These are phyloP conservation scores for Phenoliferia sp. DNA, from an alignment of 1,284 basidiomycete genomes.

Conservation along the genomic window DNA sequence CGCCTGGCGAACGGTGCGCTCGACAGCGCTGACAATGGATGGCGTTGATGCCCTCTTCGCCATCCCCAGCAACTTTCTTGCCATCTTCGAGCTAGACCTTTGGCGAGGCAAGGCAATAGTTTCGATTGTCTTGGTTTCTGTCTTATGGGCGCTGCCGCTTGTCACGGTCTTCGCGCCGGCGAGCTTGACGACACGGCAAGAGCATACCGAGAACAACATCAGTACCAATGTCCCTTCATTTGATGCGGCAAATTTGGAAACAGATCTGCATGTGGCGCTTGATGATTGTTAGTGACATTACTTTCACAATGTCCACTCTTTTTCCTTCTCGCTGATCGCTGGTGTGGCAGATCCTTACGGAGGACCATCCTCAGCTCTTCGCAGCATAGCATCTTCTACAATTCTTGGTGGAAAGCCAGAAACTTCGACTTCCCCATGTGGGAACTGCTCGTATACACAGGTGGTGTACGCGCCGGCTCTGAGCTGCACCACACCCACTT, in stretches of 20 bases:
- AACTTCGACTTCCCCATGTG: neutral
- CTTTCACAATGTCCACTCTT: neutral
- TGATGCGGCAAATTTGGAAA: neutral
- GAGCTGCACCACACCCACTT: neutral
- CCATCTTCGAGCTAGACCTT: neutral
- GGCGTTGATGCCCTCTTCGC: neutral
- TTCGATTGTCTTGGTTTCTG: neutral
- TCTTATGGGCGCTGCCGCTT: neutral
- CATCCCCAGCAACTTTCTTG: neutral
- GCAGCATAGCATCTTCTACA: neutral
- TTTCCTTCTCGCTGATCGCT: neutral
- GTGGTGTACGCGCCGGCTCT: neutral
- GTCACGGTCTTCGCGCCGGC: neutral
- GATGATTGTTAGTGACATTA: neutral
- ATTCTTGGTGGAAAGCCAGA: neutral
- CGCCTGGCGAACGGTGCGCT: neutral
- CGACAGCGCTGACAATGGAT: neutral
- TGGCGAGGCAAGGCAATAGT: neutral
- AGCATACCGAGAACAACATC: neutral
- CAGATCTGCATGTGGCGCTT: neutral
- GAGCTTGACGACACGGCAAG: neutral
- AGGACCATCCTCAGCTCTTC: neutral
- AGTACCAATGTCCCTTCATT: neutral
- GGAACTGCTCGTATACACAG: neutral
- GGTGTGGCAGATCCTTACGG: neutral